Evolutionary conservation across 371 early-diverging fungal species (phyloP).

Genomic region (Syncephalis plumigaleata): DNA sequence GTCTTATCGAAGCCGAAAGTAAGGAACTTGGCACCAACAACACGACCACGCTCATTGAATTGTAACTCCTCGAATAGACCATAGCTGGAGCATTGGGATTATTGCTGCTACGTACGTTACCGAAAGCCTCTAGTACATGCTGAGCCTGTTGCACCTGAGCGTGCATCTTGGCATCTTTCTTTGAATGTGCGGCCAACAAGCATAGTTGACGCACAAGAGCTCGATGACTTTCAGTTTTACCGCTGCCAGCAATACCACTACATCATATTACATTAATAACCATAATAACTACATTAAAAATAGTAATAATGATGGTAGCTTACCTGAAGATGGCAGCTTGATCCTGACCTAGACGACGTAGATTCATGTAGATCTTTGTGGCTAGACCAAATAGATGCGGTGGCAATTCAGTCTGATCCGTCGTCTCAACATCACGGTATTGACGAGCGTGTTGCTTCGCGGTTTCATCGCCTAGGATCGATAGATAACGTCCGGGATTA

Average conservation of each 20-base stretch:
- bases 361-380: constrained; percentile 54
- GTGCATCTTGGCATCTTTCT: constrained; percentile 49
- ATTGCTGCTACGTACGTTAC: constrained; percentile 45
- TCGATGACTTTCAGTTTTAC: constrained; percentile 52
- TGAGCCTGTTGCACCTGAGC: constrained; percentile 49
- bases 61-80: constrained; percentile 71
- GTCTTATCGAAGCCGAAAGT: constrained; percentile 76
- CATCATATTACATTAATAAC: neutral
- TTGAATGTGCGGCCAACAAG: constrained; percentile 42
- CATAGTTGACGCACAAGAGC: constrained; percentile 51
- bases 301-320: too few relatives aligned
- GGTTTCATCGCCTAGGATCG: too few relatives aligned
- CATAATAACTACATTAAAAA: neutral
- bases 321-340: constrained; percentile 55
- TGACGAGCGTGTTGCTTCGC: too few relatives aligned
- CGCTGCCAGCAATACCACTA: constrained; percentile 73
- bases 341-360: constrained; percentile 69
- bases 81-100: constrained; percentile 61
- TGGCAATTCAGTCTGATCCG: constrained; percentile 11
- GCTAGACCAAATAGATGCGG: constrained; percentile 81
- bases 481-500: too few relatives aligned
- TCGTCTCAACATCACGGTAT: constrained; percentile 1
- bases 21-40: constrained; percentile 69
- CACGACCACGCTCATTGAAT: constrained; percentile 72
- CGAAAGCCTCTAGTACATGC: constrained; percentile 53